Percentiles rank a stretch among this genome's conserved stretches.
phyloP scores from a whole-genome alignment of 2,329 filamentous ascomycete species.

The Epichloe hybrida region DNA sequence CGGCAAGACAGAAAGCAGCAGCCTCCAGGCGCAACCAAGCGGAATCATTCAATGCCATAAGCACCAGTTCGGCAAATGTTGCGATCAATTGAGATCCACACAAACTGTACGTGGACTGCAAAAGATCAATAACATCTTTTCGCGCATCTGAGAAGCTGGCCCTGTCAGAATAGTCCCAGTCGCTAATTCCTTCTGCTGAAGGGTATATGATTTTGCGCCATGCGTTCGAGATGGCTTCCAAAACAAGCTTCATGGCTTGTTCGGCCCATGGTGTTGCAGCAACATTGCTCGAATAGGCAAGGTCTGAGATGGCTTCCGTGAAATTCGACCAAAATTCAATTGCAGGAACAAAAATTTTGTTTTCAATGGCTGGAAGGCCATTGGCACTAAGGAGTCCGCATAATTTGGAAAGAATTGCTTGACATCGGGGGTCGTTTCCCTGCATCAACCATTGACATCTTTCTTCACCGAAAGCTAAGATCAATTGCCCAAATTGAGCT shows the following conservation, averaged over 20 bases:
- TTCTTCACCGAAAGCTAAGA: slow-evolving; percentile 57
- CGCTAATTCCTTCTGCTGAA: slow-evolving; percentile 37
- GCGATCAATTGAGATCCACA: slow-evolving; percentile 41
- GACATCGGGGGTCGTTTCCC: slow-evolving; percentile 33
- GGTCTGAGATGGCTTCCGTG: slow-evolving; percentile 53
- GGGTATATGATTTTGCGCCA: slow-evolving; percentile 61
- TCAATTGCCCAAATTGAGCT: slow-evolving; percentile 50
- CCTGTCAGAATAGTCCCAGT: slow-evolving; percentile 58
- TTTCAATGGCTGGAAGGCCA: slow-evolving; percentile 56
- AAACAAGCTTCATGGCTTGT: slow-evolving; percentile 43
- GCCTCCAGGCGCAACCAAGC: slow-evolving; percentile 49
- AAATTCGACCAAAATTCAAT: slow-evolving; percentile 75
- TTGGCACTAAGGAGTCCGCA: slow-evolving; percentile 51
- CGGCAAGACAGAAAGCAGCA: slow-evolving; percentile 48
- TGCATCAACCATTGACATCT: slow-evolving; percentile 47
- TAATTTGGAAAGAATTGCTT: slow-evolving; percentile 43
- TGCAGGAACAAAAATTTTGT: slow-evolving; percentile 59
- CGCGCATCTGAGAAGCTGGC: slow-evolving; percentile 58
- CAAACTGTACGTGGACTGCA: slow-evolving; percentile 56
- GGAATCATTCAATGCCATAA: slow-evolving; percentile 33
- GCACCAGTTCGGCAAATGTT: slow-evolving; percentile 41
- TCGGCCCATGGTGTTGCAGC: slow-evolving; percentile 40
- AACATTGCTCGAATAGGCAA: slow-evolving; percentile 36
- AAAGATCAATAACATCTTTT: slow-evolving; percentile 66
- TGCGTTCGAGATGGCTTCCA: slow-evolving; percentile 50